Conservation (phyloP, 495 filamentous ascomycete species). For the Neurospora sp. region DNA sequence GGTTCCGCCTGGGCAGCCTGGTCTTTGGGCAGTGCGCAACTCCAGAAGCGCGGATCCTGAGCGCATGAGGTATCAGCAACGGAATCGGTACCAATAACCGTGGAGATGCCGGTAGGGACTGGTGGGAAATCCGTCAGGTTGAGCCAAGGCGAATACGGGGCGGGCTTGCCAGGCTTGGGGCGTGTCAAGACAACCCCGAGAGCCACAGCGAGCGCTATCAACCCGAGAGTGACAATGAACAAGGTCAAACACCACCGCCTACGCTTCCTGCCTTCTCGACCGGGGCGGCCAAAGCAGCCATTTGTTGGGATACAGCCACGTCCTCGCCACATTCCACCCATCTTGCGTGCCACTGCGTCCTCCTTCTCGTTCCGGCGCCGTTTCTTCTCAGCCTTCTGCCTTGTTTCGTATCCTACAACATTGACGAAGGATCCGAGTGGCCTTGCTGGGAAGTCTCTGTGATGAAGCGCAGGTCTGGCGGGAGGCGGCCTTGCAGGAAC, state of each 20-base stretch:
- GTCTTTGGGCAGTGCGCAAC: constrained; percentile 70
- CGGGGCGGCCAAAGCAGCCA: constrained; percentile 51
- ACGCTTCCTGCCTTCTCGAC: constrained; percentile 52
- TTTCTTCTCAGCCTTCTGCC: constrained; percentile 36
- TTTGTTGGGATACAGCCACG: constrained; percentile 47
- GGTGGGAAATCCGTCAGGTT: constrained; percentile 81
- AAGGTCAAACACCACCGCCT: constrained; percentile 52
- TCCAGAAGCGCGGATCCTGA: constrained; percentile 62
- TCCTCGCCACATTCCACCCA: constrained; percentile 50
- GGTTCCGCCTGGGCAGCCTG: constrained; percentile 50
- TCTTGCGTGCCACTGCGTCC: constrained; percentile 44
- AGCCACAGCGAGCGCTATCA: constrained; percentile 50
- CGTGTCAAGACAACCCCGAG: constrained; percentile 51
- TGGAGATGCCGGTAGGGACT: constrained; percentile 72
- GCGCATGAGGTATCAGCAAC: constrained; percentile 54
- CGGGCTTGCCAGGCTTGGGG: constrained; percentile 27
- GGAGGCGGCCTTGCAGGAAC: constrained; percentile 29
- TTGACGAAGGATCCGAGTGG: constrained; percentile 22
- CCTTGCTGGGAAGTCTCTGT: constrained; percentile 22
- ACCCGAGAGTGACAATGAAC: constrained; percentile 39
- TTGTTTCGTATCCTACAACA: not conserved
- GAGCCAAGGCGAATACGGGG: constrained; percentile 45
- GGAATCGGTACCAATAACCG: constrained; percentile 56
- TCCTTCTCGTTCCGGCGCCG: constrained; percentile 52
- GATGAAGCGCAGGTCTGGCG: not conserved